Evolutionary conservation across 352 stramenopile species (phyloP), one percentile per base, ranked within the genome.

Genomic region (Phytophthora tentaculata): DNA sequence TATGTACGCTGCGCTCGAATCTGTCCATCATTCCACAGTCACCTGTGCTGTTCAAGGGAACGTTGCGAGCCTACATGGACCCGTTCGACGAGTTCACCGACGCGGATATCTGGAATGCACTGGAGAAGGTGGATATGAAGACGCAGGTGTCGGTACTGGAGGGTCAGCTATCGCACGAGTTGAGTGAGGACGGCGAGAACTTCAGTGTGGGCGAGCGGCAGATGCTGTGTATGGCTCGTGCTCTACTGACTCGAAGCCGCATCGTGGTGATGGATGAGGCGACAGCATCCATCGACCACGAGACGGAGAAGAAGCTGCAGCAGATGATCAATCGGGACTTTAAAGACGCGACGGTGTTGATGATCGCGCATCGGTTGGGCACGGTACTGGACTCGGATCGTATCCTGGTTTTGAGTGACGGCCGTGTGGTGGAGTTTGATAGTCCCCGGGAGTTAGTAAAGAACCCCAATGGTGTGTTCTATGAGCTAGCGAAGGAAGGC

Each of bases 191-290:
- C 32, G 32, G 32, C 5, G 32, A 39, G 32, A 39, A 39, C 32
- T 39, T 39, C 32, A 39, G 32, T 39, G 32, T 39, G 4, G 97
- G 97, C 6, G 32, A 39, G 32, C 32, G 32, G 32, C 32, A 39
- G 89, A 99, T 98, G 17, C 63, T 99, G 13, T 97, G 92, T 57
- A 83, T 99, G 32, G 32, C 32, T 39, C 32, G 32, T 9, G 32
- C 32, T 4, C 70, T 98, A 41, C 66, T 99, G 9, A 76, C 32
- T 39, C 32, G 32, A 14, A 39, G 32, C 32, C 32, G 32, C 32
- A 95, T 98, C 47, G 70, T 99, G 19, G 68, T 99, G 6, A 95
- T 98, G 78, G 97, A 99, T 61, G 96, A 99, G 77, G 95, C 94
- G 3, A 98, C 94, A 0, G 83, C 85, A 13, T 77, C 78, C 14